Conservation (phyloP, 148 eudicot species). For the Chenopodium album region DNA sequence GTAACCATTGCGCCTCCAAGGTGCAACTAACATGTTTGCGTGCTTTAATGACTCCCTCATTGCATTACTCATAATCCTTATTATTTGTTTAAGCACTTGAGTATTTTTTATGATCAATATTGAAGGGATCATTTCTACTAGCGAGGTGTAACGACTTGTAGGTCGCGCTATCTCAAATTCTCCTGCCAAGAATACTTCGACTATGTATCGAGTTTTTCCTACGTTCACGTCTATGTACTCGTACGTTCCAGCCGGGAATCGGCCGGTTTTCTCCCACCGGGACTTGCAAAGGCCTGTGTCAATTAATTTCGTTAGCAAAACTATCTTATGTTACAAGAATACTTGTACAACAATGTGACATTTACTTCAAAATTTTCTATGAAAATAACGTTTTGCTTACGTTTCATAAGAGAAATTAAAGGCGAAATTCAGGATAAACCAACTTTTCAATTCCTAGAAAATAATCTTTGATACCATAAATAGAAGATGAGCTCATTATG, state of each 20-base stretch:
- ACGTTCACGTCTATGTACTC: slow-evolving; percentile 67
- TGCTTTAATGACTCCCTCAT: slow-evolving; percentile 59
- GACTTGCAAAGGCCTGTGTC: slow-evolving; percentile 79
- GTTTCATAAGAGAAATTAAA: no score
- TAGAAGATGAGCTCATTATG: neutral
- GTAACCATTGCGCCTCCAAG: slow-evolving; percentile 69
- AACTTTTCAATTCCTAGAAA: neutral
- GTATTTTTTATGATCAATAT: slow-evolving; percentile 45
- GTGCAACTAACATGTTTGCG: slow-evolving; percentile 52
- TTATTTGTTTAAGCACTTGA: slow-evolving; percentile 48
- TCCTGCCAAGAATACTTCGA: slow-evolving; percentile 44
- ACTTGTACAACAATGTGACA: no score
- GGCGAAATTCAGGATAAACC: no score
- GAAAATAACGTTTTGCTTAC: no score
- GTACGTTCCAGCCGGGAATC: slow-evolving; percentile 48
- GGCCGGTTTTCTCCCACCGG: slow-evolving; percentile 61
- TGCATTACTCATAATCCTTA: slow-evolving; percentile 55
- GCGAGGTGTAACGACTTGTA: slow-evolving; percentile 38
- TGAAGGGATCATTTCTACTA: slow-evolving; percentile 46
- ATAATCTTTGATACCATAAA: neutral
- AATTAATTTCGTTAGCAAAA: neutral
- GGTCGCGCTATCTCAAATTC: slow-evolving; percentile 67
- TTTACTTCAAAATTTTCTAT: no score
- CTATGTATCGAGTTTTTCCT: slow-evolving; percentile 47
- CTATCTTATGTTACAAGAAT: neutral